A percentile compares a stretch with the other conserved stretches of the same genome.
Conservation (phyloP, 495 filamentous ascomycete species). For the Aspergillus hancockii region DNA sequence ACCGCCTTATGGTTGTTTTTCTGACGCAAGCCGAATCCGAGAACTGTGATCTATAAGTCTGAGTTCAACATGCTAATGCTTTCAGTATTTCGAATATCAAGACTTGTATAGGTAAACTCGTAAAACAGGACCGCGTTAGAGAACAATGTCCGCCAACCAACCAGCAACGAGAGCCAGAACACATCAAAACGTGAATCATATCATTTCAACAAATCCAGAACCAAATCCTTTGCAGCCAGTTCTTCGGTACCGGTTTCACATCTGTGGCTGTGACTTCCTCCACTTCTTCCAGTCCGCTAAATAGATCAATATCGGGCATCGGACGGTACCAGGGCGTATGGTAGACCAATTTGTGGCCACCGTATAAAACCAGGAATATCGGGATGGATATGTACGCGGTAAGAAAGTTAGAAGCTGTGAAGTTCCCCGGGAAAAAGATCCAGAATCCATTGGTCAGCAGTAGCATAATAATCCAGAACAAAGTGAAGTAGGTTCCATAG, state of each 20-base stretch:
- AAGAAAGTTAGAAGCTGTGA: slow-evolving; percentile 51
- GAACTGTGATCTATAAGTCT: too few species aligned
- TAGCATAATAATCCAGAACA: slow-evolving; percentile 57
- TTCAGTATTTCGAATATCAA: too few species aligned
- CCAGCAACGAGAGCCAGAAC: too few species aligned
- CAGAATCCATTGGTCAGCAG: slow-evolving; percentile 66
- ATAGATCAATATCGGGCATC: slow-evolving; percentile 32
- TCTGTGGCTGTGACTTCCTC: slow-evolving; percentile 33
- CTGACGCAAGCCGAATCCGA: too few species aligned
- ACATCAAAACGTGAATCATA: too few species aligned
- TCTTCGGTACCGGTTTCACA: slow-evolving; percentile 26
- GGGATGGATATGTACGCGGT: slow-evolving; percentile 41
- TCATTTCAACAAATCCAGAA: slow-evolving; percentile 29
- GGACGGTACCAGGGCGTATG: slow-evolving; percentile 54
- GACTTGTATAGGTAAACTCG: too few species aligned
- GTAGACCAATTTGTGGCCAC: slow-evolving; percentile 36
- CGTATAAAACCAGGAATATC: slow-evolving; percentile 75
- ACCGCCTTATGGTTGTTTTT: too few species aligned
- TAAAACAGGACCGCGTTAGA: too few species aligned
- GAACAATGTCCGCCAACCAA: too few species aligned
- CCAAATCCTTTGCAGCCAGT: slow-evolving; percentile 35
- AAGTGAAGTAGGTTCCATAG: slow-evolving; percentile 53
- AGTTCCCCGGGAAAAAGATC: slow-evolving; percentile 56
- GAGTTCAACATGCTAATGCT: too few species aligned
- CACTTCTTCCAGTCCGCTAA: slow-evolving; percentile 35